phyloP scores from a whole-genome alignment of 768 basidiomycete species.

The Pleurotus citrinopileatus region DNA sequence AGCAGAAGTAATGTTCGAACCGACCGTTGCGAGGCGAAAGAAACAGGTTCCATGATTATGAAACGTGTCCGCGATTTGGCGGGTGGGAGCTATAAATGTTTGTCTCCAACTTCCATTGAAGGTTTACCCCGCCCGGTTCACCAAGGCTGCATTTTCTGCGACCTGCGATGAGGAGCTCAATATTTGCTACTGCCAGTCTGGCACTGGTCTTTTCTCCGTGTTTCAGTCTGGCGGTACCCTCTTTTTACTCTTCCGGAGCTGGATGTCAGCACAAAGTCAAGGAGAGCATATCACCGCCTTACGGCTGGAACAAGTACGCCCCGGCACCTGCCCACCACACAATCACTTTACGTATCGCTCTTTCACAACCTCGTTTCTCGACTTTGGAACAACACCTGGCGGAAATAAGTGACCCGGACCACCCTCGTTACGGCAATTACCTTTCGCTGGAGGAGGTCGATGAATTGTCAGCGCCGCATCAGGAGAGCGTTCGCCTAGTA shows the following conservation, averaged over 20 bases:
- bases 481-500: slow-evolving; percentile 49
- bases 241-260: neutral
- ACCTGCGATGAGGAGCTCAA: slow-evolving; percentile 6
- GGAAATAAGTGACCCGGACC: slow-evolving; percentile 57
- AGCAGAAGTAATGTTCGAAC: neutral
- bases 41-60: neutral
- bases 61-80: neutral
- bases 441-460: slow-evolving; percentile 67
- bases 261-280: slow-evolving; percentile 33
- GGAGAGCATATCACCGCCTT: slow-evolving; percentile 44
- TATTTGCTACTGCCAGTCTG: slow-evolving; percentile 10
- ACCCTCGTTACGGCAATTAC: slow-evolving; percentile 52
- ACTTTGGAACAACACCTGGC: slow-evolving; percentile 49
- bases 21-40: neutral
- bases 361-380: slow-evolving; percentile 50
- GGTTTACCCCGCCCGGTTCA: slow-evolving; percentile 2
- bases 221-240: slow-evolving; percentile 6
- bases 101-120: neutral
- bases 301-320: slow-evolving; percentile 42
- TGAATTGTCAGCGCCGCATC: slow-evolving; percentile 53
- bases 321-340: slow-evolving; percentile 40
- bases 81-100: slow-evolving; percentile 4
- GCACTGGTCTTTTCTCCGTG: slow-evolving; percentile 8
- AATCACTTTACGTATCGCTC: slow-evolving; percentile 57
- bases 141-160: neutral